Base-by-base conservation (phyloP, 441 rosid species). In the Adansonia grandidieri region DNA sequence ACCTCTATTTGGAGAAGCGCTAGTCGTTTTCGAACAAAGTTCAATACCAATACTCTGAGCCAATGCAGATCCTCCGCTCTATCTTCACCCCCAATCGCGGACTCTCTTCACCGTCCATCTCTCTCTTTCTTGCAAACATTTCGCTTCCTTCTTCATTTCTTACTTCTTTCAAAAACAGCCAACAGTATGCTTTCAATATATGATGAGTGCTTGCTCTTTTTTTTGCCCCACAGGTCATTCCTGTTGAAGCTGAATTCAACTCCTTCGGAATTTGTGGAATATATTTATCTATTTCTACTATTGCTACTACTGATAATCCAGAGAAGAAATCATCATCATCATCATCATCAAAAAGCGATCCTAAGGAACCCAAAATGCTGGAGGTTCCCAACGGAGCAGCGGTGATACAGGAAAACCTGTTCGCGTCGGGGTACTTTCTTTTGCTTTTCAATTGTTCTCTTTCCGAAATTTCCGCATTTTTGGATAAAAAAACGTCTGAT, bases 401-500 rank as follows among this genome's bases (percentile, higher is more conserved):
- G 86, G 86, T 15, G 88, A 86, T 58, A 80, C 89, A 6, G 91
- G 99, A 61, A 96, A 89, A 87, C 71, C 94, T 81, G 84, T 91
- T 22, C 99, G 98, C 48, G 97, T 98, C 73, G 99, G 94, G 98
- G 99, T 96, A 88, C 76, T 32, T 14, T 65, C 61, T 17, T n/a
- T 19, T 22, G 6, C 20, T 11, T 24, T 6, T 15, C 28, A 28
- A 37, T 83, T 20, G 61, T 7, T 14, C 8, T 47, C 48, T 14
- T 51, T 58, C 6, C 37, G 3, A 53, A 42, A 24, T 40, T 11
- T 48, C 6, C 24, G 17, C n/a, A 74, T 56, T 69, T 56, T 78
- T 32, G 17, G 50, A 19, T 8, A 11, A 48, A 15, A 69, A 20
- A 22, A 87, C 56, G n/a, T 72, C 19, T 64, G 14, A 40, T 42